A percentile compares a stretch with the other conserved stretches of the same genome.
Conservation (phyloP, 805 yeast species). For the Babjeviella inositovora region DNA sequence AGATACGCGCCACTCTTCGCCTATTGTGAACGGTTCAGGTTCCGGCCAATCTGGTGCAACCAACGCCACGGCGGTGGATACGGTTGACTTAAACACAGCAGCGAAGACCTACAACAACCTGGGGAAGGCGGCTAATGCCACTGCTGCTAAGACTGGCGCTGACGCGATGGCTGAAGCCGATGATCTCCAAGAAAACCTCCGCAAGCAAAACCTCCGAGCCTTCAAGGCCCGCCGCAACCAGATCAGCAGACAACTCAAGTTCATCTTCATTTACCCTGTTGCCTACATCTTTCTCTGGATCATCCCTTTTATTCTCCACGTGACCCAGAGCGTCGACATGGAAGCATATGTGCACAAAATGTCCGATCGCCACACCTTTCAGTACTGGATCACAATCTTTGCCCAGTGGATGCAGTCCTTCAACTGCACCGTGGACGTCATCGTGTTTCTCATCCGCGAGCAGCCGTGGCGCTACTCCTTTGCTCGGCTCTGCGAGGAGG, state of each 20-base stretch:
- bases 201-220: slow-evolving; percentile 40
- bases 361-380: too few relatives aligned
- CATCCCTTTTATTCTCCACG: slow-evolving; percentile 55
- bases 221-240: slow-evolving; percentile 47
- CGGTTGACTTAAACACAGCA: too few relatives aligned
- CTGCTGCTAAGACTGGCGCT: too few relatives aligned
- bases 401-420: slow-evolving; percentile 73
- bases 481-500: too few relatives aligned
- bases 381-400: slow-evolving; percentile 48
- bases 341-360: too few relatives aligned
- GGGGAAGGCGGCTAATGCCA: too few relatives aligned
- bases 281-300: slow-evolving; percentile 74
- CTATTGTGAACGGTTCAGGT: too few relatives aligned
- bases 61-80: too few relatives aligned
- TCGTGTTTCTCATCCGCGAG: slow-evolving; percentile 66
- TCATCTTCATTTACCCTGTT: slow-evolving; percentile 71
- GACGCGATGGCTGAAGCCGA: too few relatives aligned
- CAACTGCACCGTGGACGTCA: slow-evolving; percentile 62
- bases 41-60: too few relatives aligned
- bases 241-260: slow-evolving; percentile 64
- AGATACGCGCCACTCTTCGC: too few relatives aligned
- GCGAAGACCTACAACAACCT: too few relatives aligned
- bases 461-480: slow-evolving; percentile 54
- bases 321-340: slow-evolving; percentile 24
- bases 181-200: slow-evolving; percentile 21